Base-by-base conservation (phyloP, 1,284 basidiomycete genomes). In the Athelia sp. region DNA sequence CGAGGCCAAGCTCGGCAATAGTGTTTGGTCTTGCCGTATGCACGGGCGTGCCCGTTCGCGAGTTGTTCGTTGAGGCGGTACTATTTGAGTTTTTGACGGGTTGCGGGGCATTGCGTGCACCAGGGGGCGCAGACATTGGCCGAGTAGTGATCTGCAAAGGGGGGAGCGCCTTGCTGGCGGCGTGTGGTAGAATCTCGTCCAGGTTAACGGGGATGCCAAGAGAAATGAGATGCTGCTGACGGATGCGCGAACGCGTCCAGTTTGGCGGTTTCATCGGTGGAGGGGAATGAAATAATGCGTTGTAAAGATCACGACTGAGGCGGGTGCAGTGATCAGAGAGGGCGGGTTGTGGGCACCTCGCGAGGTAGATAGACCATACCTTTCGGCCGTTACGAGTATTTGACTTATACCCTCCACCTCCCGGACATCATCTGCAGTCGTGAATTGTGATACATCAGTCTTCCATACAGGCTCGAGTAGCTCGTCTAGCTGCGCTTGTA, bases 151-250 rank as follows among this genome's bases (percentile, higher is more conserved):
- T 90, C 53, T 90, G 82, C 23, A 95, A 72, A 6, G 84, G 79
- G 2, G 92, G 92, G 23, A 94, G 71, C 1, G 84, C 72, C 54
- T 84, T 87, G 22, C 82, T 75, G 51, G 78, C 80, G 21, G 82
- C 77, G 46, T 82, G 82, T 2, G 92, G 90, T 40, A 93, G 70
- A 17, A 94, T 83, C 71, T 97, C 93, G 63, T 97, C 93, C 4
- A 96, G 74, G 63, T 96, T 96, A 46, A 97, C 88, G 3, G 93
- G 93, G 45, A 97, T 85, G 31, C 94, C 93, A 34, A 97, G 80
- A 13, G 90, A 73, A 54, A 95, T 93, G 38, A 97, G 75, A 58
- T 96, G 91, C 60, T 93, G 90, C 45, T 92, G 74, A 50, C 93
- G 81, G 59, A 91, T 91, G 43, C 88, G 81, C 46, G 92, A 94